Evolutionary conservation across 805 yeast genomes (phyloP).

Genomic region (Tetrapisispora taiwanensis): DNA sequence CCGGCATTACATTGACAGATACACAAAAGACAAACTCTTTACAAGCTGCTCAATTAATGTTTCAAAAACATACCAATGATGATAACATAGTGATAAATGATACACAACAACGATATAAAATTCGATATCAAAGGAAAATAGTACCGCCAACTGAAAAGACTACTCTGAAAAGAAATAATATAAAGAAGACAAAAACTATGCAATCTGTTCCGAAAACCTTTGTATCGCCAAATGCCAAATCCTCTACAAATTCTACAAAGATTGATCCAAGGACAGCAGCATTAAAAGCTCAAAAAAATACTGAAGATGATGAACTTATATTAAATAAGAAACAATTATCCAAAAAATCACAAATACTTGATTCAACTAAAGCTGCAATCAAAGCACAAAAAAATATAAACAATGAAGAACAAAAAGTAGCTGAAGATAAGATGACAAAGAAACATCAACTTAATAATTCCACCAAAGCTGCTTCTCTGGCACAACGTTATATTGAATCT

Average conservation of each 20-base stretch:
- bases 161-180: neutral
- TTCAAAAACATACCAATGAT: conserved; percentile 1
- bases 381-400: neutral
- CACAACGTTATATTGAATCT: neutral
- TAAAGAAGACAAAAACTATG: no score
- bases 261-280: conserved; percentile 1
- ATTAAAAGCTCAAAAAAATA: neutral
- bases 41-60: conserved; percentile 3
- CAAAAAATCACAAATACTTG: neutral
- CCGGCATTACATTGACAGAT: neutral
- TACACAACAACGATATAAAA: neutral
- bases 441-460: neutral
- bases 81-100: neutral
- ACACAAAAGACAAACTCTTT: conserved; percentile 2
- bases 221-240: no score
- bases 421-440: neutral
- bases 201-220: no score
- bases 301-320: neutral
- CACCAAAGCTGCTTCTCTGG: neutral
- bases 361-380: neutral
- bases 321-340: neutral
- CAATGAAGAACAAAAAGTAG: no score
- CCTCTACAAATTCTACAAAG: neutral
- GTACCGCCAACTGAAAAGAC: neutral
- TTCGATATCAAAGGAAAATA: neutral